phyloP scores from a whole-genome alignment of 2,329 filamentous ascomycete species.

The Pseudocercospora cruenta region DNA sequence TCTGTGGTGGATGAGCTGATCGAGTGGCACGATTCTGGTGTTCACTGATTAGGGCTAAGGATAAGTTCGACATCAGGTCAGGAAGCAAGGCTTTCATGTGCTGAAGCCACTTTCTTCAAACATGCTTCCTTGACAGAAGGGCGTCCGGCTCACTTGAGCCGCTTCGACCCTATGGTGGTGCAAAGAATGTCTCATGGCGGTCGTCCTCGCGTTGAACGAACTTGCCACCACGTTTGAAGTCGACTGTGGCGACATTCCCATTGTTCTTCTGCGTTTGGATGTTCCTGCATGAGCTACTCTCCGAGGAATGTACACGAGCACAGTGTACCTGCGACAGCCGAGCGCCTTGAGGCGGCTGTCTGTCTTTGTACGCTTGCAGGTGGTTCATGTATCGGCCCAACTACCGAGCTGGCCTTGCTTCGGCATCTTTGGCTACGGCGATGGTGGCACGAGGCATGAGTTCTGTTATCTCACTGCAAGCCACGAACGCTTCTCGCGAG shows the following conservation, averaged over 20 bases:
- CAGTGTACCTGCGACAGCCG: not conserved
- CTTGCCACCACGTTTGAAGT: not conserved
- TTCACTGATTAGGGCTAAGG: not conserved
- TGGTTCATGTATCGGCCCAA: not conserved
- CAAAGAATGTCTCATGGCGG: not conserved
- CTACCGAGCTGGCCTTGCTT: slow-evolving; percentile 2
- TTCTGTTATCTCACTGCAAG: not conserved
- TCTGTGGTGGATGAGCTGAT: not conserved
- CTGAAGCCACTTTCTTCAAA: not conserved
- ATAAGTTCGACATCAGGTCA: not conserved
- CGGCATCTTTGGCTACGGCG: not conserved
- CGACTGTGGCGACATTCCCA: not conserved
- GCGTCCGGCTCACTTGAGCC: no score
- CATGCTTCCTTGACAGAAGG: not conserved
- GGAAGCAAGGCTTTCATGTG: no score
- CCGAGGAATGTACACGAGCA: slow-evolving; percentile 7
- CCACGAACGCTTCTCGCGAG: not conserved
- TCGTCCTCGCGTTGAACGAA: not conserved
- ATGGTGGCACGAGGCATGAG: slow-evolving; percentile 1
- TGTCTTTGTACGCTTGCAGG: not conserved
- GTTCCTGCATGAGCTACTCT: slow-evolving; percentile 1
- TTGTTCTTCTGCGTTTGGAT: not conserved
- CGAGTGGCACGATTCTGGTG: not conserved
- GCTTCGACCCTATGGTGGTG: not conserved
- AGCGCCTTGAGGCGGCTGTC: not conserved